Evolutionary conservation across 2,329 filamentous ascomycete species (phyloP), one percentile per base, ranked within the genome.

Genomic region (Aspergillus sp.): DNA sequence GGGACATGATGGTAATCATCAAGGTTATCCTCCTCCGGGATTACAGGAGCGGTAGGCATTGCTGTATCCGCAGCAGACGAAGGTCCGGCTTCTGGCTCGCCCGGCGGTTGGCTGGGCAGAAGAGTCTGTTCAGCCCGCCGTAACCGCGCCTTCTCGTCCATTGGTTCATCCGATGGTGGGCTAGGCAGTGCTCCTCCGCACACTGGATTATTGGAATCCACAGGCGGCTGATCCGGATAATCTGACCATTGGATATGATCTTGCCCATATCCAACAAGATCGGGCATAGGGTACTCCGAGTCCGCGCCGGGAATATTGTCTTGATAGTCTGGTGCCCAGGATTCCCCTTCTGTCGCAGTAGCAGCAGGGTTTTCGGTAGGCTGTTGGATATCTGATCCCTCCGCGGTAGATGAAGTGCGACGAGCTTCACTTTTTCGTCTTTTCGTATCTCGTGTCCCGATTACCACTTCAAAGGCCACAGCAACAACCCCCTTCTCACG

Each of bases 401-500:
- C 71, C 49, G 60, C 62, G n/a, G 59, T 51, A 58, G 63, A 72
- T 24, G 55, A 59, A 31, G 49, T 71, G 57, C 65, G 70, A 58
- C 72, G 47, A 68, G 71, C 57, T 79, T 80, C 57, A 81, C 81
- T 57, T 77, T 70, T 58, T 41, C 46, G 56, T 63, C 83, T 75
- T 59, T 83, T 84, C 65, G 87, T 93, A 72, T 99, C 93, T 37
- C 84, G 84, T 0, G 92, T 96, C 1, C 95, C 95, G 19, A 98
- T 87, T 1, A 96, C 81, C 14, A 96, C 84, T 71, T 97, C 92
- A 66, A 97, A 93, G 0, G 89, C 82, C 55, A 92, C 90, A 1
- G 88, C 89, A 21, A 97, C 88, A n/a, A 98, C 91, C 8, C 91
- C 91, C 70, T 96, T 97, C 70, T 96, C 91, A 41, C 93, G 86